Conservation (phyloP, 148 eudicot species). For the Spergularia bocconei region DNA sequence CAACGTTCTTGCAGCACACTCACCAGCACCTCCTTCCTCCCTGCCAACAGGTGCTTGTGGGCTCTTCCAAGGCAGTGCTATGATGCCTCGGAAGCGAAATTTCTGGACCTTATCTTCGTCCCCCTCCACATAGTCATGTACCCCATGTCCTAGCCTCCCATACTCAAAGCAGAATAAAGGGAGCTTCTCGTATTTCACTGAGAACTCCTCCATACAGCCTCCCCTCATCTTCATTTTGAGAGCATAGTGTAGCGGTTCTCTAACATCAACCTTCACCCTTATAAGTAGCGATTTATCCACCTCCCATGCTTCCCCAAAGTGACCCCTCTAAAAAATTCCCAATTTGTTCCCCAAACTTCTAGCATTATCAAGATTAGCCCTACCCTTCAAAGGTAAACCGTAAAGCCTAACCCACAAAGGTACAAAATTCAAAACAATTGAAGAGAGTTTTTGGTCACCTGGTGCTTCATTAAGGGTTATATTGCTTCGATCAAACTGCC, state of each 20-base stretch:
- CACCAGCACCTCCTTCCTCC: no score
- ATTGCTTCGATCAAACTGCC: not conserved
- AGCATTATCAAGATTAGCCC: not conserved
- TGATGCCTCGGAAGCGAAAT: no score
- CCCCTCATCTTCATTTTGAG: not conserved
- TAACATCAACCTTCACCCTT: not conserved
- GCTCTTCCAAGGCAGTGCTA: no score
- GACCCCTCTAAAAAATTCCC: not conserved
- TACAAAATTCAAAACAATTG: not conserved
- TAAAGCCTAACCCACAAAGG: not conserved
- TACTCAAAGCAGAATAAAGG: not conserved
- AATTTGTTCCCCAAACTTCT: not conserved
- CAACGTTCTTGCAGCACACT: no score
- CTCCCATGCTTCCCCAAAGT: not conserved
- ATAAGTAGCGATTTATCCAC: not conserved
- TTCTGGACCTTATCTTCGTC: not conserved
- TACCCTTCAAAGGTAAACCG: not conserved
- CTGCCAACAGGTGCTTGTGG: no score
- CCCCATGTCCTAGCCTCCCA: not conserved
- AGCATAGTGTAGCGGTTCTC: not conserved
- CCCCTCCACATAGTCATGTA: not conserved
- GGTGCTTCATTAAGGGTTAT: not conserved
- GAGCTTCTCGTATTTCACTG: not conserved
- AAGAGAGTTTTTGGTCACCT: not conserved
- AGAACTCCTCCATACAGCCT: no score